phyloP scores from a whole-genome alignment of 257 asterid species.

The Nicotiana otophora region DNA sequence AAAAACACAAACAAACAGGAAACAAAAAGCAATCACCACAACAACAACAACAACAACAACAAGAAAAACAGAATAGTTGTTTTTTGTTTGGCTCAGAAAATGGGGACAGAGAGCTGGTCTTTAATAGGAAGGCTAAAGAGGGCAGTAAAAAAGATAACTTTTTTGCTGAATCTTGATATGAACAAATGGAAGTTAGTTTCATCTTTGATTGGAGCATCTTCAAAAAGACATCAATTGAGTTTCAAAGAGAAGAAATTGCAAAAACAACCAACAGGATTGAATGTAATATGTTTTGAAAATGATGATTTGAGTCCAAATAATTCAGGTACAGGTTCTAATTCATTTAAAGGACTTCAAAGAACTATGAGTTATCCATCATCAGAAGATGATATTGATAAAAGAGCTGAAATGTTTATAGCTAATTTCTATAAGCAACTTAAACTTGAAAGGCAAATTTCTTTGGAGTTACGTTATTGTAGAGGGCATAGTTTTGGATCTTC shows the following conservation, averaged over 20 bases:
- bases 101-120: conserved; percentile 37
- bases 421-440: conserved; percentile 63
- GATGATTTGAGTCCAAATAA: conserved; percentile 5
- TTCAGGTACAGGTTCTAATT: conserved; percentile 17
- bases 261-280: conserved; percentile 34
- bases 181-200: conserved; percentile 58
- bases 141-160: conserved; percentile 72
- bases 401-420: conserved; percentile 78
- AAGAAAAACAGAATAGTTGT: background rate
- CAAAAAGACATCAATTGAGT: conserved; percentile 47
- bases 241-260: conserved; percentile 36
- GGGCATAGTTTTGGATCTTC: conserved; percentile 50
- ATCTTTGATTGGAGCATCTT: conserved; percentile 35
- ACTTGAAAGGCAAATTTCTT: conserved; percentile 72
- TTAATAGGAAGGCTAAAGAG: conserved; percentile 52
- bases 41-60: background rate
- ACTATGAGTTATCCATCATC: conserved; percentile 57
- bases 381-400: conserved; percentile 82
- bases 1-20: too few species aligned
- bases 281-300: conserved; percentile 17
- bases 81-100: conserved; percentile 8
- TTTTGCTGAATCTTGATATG: conserved; percentile 44
- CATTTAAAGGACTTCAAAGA: conserved; percentile 35
- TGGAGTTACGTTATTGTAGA: conserved; percentile 61
- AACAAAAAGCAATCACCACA: background rate